Base-by-base conservation (phyloP, 2,329 filamentous ascomycete genomes). In the Microdochium trichocladiopsis region DNA sequence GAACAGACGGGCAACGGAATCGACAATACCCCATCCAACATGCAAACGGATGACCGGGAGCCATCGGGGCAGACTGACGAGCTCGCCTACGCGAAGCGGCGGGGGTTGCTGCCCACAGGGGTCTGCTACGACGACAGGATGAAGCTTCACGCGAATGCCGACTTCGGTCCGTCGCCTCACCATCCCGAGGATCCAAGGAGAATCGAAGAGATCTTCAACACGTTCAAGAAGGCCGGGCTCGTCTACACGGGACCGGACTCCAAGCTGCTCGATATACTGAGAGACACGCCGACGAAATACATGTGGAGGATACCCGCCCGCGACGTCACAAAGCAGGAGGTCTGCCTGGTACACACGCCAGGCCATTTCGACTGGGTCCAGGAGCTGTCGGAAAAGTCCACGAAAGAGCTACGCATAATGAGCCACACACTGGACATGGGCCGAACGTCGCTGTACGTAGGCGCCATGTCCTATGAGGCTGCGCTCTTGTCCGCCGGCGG, bases 111-210 rank as follows among this genome's bases (percentile, higher is more conserved):
- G 1, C 82, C 86, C 0, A 92, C 88, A 0, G 89, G 89, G 3
- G 83, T 87, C 55, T 93, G 89, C 58, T 99, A 97, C 66, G 94
- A 99, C 71, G 85, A 90, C 53, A 84, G 93, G 28, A 99, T 99
- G 94, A 90, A 94, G 55, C 87, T 95, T 55, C 94, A 99, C 66
- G 88, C 91, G 51, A 95, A 96, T 65, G 84, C 89, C 16, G 85
- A 90, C 65, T 86, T 83, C 63, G 82, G 80, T 18, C 78, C 79
- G 1, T 80, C 84, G 48, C 87, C 93, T 22, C 86, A 95, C 50
- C 94, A 99, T 63, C 94, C 94, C 0, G 94, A 99, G 68, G 94
- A 99, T 62, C 94, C 94, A 1, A 79, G 90, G 25, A 84, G 94
- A 14, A 96, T 99, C 54, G 89, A 92, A 61, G 87, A 89, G 62